These are phyloP conservation scores for Xylariaceae sp. DNA, from an alignment of 2,329 filamentous ascomycete species.

Conservation along the genomic window DNA sequence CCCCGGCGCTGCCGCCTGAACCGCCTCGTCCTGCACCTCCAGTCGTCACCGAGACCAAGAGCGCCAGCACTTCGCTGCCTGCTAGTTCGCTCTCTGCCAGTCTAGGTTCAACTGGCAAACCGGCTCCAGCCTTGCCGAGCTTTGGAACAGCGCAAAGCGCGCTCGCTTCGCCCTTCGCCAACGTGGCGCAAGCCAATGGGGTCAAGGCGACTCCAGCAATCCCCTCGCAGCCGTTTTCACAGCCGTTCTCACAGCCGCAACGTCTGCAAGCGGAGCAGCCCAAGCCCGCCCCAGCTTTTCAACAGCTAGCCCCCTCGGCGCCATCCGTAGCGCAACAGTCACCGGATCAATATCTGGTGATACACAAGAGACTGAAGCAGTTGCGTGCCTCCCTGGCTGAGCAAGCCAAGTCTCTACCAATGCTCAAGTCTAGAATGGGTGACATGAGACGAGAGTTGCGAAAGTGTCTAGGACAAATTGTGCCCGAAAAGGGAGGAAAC, in stretches of 20 bases:
- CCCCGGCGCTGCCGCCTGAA: conserved; percentile 39
- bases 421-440: conserved; percentile 61
- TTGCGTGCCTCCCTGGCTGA: conserved; percentile 43
- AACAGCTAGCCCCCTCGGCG: conserved; percentile 17
- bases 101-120: neutral
- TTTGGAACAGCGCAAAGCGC: conserved; percentile 5
- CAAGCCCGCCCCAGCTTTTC: conserved; percentile 13
- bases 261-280: no score
- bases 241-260: no score
- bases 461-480: conserved; percentile 67
- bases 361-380: conserved; percentile 65
- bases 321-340: conserved; percentile 18
- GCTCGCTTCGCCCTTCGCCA: neutral
- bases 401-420: conserved; percentile 49
- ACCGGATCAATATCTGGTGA: conserved; percentile 45
- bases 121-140: conserved; percentile 18
- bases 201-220: conserved; percentile 4
- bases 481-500: conserved; percentile 59
- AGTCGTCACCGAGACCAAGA: conserved; percentile 3
- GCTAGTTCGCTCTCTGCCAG: neutral
- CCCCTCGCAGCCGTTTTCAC: neutral
- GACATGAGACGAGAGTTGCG: conserved; percentile 67
- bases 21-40: conserved; percentile 12
- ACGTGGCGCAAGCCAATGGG: neutral
- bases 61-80: neutral